Evolutionary conservation across 345 rosid species (phyloP).

Genomic region (Streptanthus diversifolius): DNA sequence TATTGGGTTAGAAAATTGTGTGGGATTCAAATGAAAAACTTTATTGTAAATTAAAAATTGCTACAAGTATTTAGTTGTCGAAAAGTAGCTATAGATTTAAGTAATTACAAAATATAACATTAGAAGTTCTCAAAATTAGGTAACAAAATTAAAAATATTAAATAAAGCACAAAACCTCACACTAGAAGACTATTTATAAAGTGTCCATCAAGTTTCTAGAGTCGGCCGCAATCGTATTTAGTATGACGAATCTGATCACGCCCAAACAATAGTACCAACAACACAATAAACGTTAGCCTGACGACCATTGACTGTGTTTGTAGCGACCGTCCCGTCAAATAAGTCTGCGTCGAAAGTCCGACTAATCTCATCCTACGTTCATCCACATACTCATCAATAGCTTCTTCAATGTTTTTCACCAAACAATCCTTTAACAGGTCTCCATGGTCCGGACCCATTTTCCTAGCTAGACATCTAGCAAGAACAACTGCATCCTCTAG

Average conservation of each 20-base stretch:
- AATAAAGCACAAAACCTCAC: background rate
- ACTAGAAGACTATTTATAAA: background rate
- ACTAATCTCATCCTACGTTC: constrained; percentile 36
- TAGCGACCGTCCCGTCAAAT: constrained; percentile 28
- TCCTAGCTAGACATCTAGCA: constrained; percentile 42
- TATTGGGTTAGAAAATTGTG: no score
- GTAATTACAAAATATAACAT: no score
- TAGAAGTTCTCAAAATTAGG: no score
- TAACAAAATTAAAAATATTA: background rate
- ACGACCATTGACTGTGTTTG: constrained; percentile 20
- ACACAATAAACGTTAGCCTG: constrained; percentile 27
- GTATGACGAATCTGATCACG: constrained; percentile 28
- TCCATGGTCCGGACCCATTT: constrained; percentile 23
- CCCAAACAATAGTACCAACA: constrained; percentile 32
- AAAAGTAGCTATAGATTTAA: no score
- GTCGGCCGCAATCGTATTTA: constrained; percentile 31
- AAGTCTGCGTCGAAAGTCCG: constrained; percentile 33
- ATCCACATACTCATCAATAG: constrained; percentile 31
- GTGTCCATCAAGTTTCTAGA: constrained; percentile 12
- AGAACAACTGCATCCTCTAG: constrained; percentile 55
- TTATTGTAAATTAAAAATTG: no score
- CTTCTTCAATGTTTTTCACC: constrained; percentile 26
- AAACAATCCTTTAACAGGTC: background rate
- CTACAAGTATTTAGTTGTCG: no score
- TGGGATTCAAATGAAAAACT: no score